Conservation (phyloP, 2,329 filamentous ascomycete species). For the Fusarium sp. region DNA sequence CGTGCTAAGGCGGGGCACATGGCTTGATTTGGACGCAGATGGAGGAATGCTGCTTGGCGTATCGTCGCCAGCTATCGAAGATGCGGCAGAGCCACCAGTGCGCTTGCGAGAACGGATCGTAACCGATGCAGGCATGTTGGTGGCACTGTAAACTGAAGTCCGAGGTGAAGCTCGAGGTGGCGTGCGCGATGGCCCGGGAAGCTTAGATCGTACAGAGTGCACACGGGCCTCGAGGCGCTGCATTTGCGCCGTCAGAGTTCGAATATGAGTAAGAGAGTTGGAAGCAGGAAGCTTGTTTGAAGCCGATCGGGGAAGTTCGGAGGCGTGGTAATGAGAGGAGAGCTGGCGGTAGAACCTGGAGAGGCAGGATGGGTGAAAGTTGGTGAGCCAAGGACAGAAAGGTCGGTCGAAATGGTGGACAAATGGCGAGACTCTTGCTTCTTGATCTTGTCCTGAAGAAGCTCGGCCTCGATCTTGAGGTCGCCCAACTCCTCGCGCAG, state of each 20-base stretch:
- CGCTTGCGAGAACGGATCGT: constrained; percentile 79
- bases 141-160: constrained; percentile 56
- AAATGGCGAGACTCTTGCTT: constrained; percentile 73
- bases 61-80: constrained; percentile 65
- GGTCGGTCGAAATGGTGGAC: constrained; percentile 70
- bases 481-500: constrained; percentile 92
- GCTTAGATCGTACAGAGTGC: constrained; percentile 89
- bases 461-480: constrained; percentile 93
- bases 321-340: constrained; percentile 89
- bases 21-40: constrained; percentile 59
- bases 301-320: constrained; percentile 72
- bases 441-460: constrained; percentile 92
- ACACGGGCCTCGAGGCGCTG: constrained; percentile 94
- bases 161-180: constrained; percentile 87
- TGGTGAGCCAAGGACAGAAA: constrained; percentile 76
- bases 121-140: constrained; percentile 66
- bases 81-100: constrained; percentile 68
- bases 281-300: constrained; percentile 67
- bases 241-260: constrained; percentile 95
- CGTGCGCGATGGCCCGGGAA: constrained; percentile 83
- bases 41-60: constrained; percentile 60
- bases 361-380: constrained; percentile 79
- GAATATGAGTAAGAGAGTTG: constrained; percentile 90
- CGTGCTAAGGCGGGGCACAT: constrained; percentile 70
- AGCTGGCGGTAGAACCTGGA: constrained; percentile 88